Percentiles rank a stretch among this genome's conserved stretches.
Evolutionary conservation across 805 yeast genomes (phyloP).

Genomic region (Candida pseudoglaebosa): DNA sequence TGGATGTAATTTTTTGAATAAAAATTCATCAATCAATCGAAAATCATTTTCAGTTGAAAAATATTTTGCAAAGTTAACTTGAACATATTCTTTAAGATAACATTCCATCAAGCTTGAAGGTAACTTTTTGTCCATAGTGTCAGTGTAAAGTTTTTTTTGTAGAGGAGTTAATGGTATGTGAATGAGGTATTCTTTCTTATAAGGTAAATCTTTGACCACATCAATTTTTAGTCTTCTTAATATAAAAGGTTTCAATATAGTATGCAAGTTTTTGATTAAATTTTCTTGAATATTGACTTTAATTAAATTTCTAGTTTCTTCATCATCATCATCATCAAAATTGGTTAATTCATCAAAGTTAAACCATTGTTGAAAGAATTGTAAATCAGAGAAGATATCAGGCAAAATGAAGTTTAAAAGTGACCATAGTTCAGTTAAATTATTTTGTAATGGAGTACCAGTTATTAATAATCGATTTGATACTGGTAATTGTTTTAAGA

Average conservation of each 20-base stretch:
- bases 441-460: constrained; percentile 96
- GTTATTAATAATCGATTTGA: constrained; percentile 77
- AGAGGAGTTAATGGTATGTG: constrained; percentile 61
- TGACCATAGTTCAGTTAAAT: constrained; percentile 88
- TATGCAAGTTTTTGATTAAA: constrained; percentile 73
- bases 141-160: constrained; percentile 63
- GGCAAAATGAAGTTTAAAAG: constrained; percentile 87
- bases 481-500: constrained; percentile 63
- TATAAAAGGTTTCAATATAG: constrained; percentile 83
- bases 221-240: constrained; percentile 75
- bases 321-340: constrained; percentile 25
- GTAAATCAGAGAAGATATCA: constrained; percentile 87
- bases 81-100: constrained; percentile 49
- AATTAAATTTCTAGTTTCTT: constrained; percentile 48
- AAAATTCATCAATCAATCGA: constrained; percentile 35
- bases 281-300: constrained; percentile 49
- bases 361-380: constrained; percentile 90
- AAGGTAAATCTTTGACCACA: constrained; percentile 70
- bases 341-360: constrained; percentile 62
- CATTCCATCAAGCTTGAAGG: constrained; percentile 43
- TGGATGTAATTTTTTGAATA: constrained; percentile 33
- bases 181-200: constrained; percentile 83
- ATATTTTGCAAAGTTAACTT: constrained; percentile 26
- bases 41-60: constrained; percentile 14
- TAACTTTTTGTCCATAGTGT: constrained; percentile 44